phyloP scores from a whole-genome alignment of 1,139 yeast genomes.

The Lodderomyces metapsilosis region DNA sequence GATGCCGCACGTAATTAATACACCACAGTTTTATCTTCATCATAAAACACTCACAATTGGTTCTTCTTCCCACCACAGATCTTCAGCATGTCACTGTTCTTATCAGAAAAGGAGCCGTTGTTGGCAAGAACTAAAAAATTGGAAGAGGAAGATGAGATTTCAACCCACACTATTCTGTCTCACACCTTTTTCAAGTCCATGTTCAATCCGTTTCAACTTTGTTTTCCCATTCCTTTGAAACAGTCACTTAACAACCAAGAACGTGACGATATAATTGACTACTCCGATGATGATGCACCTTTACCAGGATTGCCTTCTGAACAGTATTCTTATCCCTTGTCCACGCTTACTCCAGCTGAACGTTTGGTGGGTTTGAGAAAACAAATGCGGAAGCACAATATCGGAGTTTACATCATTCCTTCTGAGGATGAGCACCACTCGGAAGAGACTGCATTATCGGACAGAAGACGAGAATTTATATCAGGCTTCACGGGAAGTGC shows the following conservation, averaged over 20 bases:
- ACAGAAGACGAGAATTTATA: conserved; percentile 49
- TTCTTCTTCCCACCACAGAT: background rate
- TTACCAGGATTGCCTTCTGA: conserved; percentile 29
- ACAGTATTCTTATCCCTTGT: conserved; percentile 9
- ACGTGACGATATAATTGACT: conserved; percentile 15
- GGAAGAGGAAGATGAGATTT: conserved; percentile 18
- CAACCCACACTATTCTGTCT: conserved; percentile 19
- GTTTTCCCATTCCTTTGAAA: conserved; percentile 19
- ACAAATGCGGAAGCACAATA: conserved; percentile 39
- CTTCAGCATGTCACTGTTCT: background rate
- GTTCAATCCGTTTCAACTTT: conserved; percentile 14
- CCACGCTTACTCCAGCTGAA: conserved; percentile 15
- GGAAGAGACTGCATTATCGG: conserved; percentile 52
- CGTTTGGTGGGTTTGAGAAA: conserved; percentile 34
- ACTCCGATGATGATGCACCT: conserved; percentile 23
- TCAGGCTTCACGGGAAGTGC: conserved; percentile 60
- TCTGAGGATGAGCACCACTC: conserved; percentile 63
- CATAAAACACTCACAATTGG: background rate
- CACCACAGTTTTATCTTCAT: background rate
- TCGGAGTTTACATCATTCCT: conserved; percentile 55
- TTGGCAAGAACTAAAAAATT: conserved; percentile 14
- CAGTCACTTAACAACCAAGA: background rate
- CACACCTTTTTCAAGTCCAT: conserved; percentile 26
- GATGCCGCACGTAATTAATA: background rate
- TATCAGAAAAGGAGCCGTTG: conserved; percentile 26